Conservation (phyloP, 495 filamentous ascomycete genomes). For the Penicillium roqueforti region DNA sequence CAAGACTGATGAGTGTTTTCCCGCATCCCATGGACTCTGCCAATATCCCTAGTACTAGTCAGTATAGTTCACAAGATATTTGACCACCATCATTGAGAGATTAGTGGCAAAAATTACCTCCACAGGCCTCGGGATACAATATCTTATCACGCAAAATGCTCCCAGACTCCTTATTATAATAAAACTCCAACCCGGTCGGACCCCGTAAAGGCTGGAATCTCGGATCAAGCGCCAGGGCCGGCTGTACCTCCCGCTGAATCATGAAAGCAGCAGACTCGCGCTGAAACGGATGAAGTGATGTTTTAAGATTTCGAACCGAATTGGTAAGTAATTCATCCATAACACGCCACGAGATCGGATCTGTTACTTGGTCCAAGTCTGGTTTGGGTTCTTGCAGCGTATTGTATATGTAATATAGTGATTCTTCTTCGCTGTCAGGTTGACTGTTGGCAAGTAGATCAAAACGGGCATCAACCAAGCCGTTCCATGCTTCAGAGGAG, state of each 20-base stretch:
- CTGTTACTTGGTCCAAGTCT: conserved; percentile 43
- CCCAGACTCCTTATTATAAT: conserved; percentile 64
- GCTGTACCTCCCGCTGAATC: conserved; percentile 73
- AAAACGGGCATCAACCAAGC: conserved; percentile 18
- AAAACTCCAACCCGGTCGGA: conserved; percentile 62
- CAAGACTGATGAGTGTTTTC: conserved; percentile 85
- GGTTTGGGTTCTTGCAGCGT: conserved; percentile 70
- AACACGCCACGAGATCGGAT: conserved; percentile 54
- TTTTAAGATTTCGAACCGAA: conserved; percentile 58
- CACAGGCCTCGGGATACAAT: conserved; percentile 69
- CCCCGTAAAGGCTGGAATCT: conserved; percentile 55
- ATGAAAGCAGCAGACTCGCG: conserved; percentile 77
- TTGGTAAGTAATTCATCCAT: conserved; percentile 58
- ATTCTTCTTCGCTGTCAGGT: conserved; percentile 39
- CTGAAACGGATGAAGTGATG: conserved; percentile 73
- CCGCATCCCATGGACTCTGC: conserved; percentile 67
- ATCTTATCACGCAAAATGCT: conserved; percentile 56
- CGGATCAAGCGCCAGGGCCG: conserved; percentile 65
- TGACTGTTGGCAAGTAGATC: conserved; percentile 2
- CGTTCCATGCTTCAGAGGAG: conserved; percentile 54
- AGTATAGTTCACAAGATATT: neutral
- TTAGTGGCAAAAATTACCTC: conserved; percentile 45
- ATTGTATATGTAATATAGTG: conserved; percentile 84
- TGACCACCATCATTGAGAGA: neutral
- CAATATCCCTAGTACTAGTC: conserved; percentile 31